Evolutionary conservation across 257 asterid genomes (phyloP).

Genomic region (Echites panduratus): DNA sequence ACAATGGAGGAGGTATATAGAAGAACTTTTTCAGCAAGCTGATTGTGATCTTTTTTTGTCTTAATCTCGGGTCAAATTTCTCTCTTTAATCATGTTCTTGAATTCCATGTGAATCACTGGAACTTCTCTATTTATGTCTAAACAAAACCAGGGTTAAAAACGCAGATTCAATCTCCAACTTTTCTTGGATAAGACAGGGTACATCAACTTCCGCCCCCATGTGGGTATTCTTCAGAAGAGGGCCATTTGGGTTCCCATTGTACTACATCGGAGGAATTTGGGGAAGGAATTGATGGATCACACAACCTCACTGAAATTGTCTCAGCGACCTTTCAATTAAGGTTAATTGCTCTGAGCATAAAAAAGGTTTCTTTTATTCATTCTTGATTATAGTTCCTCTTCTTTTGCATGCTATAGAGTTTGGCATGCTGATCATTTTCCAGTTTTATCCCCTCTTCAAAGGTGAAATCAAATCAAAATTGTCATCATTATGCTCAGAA

Average conservation of each 20-base stretch:
- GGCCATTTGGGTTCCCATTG: conserved; percentile 49
- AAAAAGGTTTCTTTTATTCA: no score
- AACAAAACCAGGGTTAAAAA: not conserved
- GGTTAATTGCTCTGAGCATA: not conserved
- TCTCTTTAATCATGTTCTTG: no score
- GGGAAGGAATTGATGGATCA: conserved; percentile 48
- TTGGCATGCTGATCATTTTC: not conserved
- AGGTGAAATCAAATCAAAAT: not conserved
- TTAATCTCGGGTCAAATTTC: no score
- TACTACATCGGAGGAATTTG: conserved; percentile 46
- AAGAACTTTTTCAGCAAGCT: no score
- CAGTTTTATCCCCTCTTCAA: not conserved
- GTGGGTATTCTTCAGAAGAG: conserved; percentile 15
- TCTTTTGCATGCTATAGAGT: not conserved
- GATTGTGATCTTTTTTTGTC: no score
- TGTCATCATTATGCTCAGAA: not conserved
- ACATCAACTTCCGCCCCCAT: no score
- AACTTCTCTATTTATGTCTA: no score
- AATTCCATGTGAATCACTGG: not conserved
- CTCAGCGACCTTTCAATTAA: conserved; percentile 37
- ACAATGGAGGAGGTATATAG: no score
- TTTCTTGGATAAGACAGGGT: not conserved
- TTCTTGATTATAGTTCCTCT: not conserved
- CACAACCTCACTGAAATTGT: conserved; percentile 54
- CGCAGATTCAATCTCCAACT: not conserved